These are phyloP conservation scores for Trypanosoma theileri DNA, from an alignment of 208 protist species.

Conservation along the genomic window DNA sequence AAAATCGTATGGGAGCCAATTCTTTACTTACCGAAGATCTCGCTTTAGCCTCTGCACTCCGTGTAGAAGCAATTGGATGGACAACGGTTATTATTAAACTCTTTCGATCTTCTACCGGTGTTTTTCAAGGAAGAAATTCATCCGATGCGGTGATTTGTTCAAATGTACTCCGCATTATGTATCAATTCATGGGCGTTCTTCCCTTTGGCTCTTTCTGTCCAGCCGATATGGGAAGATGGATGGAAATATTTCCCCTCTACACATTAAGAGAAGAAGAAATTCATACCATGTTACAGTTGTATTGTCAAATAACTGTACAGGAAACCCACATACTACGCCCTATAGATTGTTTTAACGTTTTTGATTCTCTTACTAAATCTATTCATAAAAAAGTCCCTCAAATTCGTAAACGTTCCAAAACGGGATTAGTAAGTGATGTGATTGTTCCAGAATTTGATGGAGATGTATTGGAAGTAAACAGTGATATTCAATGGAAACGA, in stretches of 20 bases:
- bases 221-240: slow-evolving; percentile 43
- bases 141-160: slow-evolving; percentile 40
- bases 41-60: slow-evolving; percentile 40
- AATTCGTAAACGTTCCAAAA: background rate
- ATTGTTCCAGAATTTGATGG: slow-evolving; percentile 6
- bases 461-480: background rate
- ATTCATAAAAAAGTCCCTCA: background rate
- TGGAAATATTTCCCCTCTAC: slow-evolving; percentile 59
- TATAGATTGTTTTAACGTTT: background rate
- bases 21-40: slow-evolving; percentile 40
- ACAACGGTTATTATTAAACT: slow-evolving; percentile 35
- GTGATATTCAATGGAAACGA: background rate
- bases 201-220: slow-evolving; percentile 46
- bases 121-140: background rate
- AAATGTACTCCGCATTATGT: slow-evolving; percentile 49
- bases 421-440: background rate
- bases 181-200: slow-evolving; percentile 54
- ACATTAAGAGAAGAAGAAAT: slow-evolving; percentile 40
- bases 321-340: slow-evolving; percentile 12
- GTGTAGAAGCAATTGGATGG: slow-evolving; percentile 33
- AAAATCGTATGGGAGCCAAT: background rate
- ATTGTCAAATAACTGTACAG: slow-evolving; percentile 29
- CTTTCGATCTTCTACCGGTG: slow-evolving; percentile 20
- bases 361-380: background rate
- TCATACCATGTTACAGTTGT: slow-evolving; percentile 41